A percentile compares a stretch with the other conserved stretches of the same genome.
Evolutionary conservation across 495 filamentous ascomycete species (phyloP).

Genomic region (Hypoxylon lienhwacheense): DNA sequence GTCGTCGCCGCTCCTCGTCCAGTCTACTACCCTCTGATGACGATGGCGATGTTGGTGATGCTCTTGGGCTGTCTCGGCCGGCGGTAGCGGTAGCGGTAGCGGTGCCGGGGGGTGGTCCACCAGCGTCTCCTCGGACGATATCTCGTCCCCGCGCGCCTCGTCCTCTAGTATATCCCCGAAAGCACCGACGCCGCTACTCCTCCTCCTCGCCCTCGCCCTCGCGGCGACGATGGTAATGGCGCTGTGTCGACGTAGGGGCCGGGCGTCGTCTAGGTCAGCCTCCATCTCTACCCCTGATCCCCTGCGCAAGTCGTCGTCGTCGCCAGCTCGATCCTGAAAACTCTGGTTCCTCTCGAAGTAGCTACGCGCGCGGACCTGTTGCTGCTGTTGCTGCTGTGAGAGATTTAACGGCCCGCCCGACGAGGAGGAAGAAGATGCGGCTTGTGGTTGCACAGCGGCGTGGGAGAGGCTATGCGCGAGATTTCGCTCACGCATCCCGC

Average conservation of each 20-base stretch:
- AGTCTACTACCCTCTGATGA: too few relatives aligned
- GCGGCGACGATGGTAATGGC: not conserved
- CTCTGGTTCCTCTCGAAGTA: slow-evolving; percentile 24
- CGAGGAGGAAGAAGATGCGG: too few relatives aligned
- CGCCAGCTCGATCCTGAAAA: slow-evolving; percentile 30
- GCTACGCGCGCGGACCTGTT: too few relatives aligned
- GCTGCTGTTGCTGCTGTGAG: too few relatives aligned
- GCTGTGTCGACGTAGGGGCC: slow-evolving; percentile 18
- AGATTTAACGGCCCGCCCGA: too few relatives aligned
- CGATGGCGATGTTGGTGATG: too few relatives aligned
- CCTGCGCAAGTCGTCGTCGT: too few relatives aligned
- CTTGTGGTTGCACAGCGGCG: slow-evolving; percentile 43
- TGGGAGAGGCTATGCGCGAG: slow-evolving; percentile 46
- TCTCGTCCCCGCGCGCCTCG: slow-evolving; percentile 18
- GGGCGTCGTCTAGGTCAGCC: too few relatives aligned
- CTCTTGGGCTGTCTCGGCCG: slow-evolving; percentile 16
- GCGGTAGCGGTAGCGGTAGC: too few relatives aligned
- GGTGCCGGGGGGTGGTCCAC: slow-evolving; percentile 16
- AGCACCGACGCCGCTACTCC: too few relatives aligned
- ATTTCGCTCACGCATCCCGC: slow-evolving; percentile 40
- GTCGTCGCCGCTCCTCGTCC: slow-evolving; percentile 52
- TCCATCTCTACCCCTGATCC: too few relatives aligned
- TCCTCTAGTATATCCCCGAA: slow-evolving; percentile 24
- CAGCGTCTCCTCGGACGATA: slow-evolving; percentile 31
- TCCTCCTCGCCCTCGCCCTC: not conserved